These are phyloP conservation scores for Erythrobasidium hasegawianum DNA, from an alignment of 1,284 basidiomycete genomes.

Conservation along the genomic window DNA sequence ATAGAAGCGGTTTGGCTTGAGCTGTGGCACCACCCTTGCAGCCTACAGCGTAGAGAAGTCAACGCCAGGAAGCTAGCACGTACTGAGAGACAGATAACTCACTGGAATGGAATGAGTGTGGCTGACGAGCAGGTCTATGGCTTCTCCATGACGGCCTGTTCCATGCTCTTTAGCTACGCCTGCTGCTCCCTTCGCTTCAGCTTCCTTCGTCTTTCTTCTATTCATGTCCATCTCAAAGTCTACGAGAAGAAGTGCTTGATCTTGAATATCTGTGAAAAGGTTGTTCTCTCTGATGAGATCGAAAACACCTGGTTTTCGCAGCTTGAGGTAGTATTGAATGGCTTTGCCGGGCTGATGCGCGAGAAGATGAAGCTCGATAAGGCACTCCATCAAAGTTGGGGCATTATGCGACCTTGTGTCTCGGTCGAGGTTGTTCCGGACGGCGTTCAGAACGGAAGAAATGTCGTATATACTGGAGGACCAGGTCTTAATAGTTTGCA, in stretches of 20 bases:
- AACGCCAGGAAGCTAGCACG: too few species aligned
- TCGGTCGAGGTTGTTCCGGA: conserved; percentile 71
- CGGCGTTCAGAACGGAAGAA: conserved; percentile 76
- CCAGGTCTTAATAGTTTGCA: conserved; percentile 80
- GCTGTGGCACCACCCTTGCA: conserved; percentile 78
- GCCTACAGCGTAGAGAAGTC: conserved; percentile 59
- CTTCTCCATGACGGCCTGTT: conserved; percentile 55
- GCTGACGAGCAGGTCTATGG: conserved; percentile 83
- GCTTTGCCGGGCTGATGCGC: conserved; percentile 93
- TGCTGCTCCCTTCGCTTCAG: background rate
- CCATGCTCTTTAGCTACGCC: conserved; percentile 1
- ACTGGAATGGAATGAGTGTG: conserved; percentile 95
- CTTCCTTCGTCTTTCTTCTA: conserved; percentile 52
- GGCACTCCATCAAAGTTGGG: conserved; percentile 77
- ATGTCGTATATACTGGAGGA: conserved; percentile 87
- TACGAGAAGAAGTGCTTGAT: conserved; percentile 84
- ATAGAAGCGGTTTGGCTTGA: conserved; percentile 71
- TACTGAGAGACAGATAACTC: too few species aligned
- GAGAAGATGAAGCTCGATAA: conserved; percentile 83
- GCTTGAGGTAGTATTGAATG: conserved; percentile 77
- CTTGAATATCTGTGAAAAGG: conserved; percentile 88
- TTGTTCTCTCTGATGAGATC: conserved; percentile 91
- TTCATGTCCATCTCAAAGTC: conserved; percentile 89
- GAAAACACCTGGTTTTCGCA: conserved; percentile 85
- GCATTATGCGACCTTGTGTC: conserved; percentile 52